A percentile compares a stretch with the other conserved stretches of the same genome.
These are phyloP conservation scores for Parietichytrium sp. DNA, from an alignment of 108 stramenopile genomes.

Conservation along the genomic window DNA sequence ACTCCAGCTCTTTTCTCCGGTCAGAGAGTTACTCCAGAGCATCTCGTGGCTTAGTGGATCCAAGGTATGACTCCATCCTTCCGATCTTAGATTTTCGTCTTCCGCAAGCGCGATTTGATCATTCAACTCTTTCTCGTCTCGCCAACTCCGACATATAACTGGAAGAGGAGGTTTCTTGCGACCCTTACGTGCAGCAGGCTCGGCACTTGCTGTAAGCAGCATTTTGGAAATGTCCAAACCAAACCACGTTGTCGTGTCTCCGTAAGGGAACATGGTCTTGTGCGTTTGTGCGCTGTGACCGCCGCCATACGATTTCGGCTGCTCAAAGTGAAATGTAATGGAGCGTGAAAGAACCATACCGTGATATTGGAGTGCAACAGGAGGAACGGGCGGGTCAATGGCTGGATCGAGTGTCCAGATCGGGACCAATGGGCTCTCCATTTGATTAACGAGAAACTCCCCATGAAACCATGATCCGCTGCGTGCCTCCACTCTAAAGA, in stretches of 20 bases:
- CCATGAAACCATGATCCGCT: slow-evolving; percentile 35
- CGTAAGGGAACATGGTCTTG: neutral
- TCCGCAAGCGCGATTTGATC: too few species aligned
- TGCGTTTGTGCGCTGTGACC: neutral
- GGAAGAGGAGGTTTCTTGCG: neutral
- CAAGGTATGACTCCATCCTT: neutral
- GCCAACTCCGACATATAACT: too few species aligned
- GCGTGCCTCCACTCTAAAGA: neutral
- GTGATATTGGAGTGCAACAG: neutral
- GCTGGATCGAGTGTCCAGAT: neutral
- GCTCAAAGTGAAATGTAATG: neutral
- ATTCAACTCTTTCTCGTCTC: neutral
- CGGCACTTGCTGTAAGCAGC: neutral
- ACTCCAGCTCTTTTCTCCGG: neutral
- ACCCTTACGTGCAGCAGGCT: neutral
- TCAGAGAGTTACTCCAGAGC: neutral
- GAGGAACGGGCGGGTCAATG: neutral
- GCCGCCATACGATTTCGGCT: neutral
- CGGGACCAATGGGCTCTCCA: neutral
- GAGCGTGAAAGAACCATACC: neutral
- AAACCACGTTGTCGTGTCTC: neutral
- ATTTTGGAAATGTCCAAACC: neutral
- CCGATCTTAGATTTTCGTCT: neutral
- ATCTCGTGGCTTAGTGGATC: neutral
- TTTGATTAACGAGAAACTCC: neutral